Evolutionary conservation across 225 moss, liverwort and hornwort species (phyloP).

Genomic region (Polytrichum commune): DNA sequence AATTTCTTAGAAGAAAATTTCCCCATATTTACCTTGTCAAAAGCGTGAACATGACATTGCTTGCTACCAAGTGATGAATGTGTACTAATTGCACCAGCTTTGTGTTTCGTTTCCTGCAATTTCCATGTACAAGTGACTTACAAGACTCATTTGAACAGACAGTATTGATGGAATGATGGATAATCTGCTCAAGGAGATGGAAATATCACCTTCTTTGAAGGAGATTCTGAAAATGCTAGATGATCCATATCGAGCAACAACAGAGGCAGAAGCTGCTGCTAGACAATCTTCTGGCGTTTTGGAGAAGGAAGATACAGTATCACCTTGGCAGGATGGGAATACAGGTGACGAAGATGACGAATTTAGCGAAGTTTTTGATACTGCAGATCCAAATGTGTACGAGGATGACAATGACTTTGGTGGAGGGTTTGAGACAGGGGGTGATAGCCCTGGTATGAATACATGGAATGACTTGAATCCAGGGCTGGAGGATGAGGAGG

Average conservation of each 20-base stretch:
- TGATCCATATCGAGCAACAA: constrained; percentile 75
- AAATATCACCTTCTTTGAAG: constrained; percentile 75
- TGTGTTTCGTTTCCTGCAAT: no score
- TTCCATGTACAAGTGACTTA: not conserved
- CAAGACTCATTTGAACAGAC: constrained; percentile 36
- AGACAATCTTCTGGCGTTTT: constrained; percentile 41
- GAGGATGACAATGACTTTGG: constrained; percentile 41
- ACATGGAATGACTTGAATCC: constrained; percentile 40
- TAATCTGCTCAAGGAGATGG: constrained; percentile 45
- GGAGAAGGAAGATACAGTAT: constrained; percentile 45
- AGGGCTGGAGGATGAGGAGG: constrained; percentile 57
- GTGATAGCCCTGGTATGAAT: constrained; percentile 44
- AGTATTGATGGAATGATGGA: constrained; percentile 69
- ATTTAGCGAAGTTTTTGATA: constrained; percentile 49
- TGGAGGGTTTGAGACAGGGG: constrained; percentile 45
- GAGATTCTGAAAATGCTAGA: constrained; percentile 74
- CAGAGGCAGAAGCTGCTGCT: constrained; percentile 58
- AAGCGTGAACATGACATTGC: no score
- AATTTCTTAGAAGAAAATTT: no score
- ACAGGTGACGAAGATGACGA: constrained; percentile 58
- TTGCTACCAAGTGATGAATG: no score
- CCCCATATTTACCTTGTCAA: not conserved
- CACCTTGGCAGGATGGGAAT: constrained; percentile 58
- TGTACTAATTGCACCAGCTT: no score
- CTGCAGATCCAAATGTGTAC: constrained; percentile 30